Percentiles rank a stretch among this genome's conserved stretches.
Evolutionary conservation across 23 red algal genomes (phyloP).

Genomic region (Gracilariopsis chorda): DNA sequence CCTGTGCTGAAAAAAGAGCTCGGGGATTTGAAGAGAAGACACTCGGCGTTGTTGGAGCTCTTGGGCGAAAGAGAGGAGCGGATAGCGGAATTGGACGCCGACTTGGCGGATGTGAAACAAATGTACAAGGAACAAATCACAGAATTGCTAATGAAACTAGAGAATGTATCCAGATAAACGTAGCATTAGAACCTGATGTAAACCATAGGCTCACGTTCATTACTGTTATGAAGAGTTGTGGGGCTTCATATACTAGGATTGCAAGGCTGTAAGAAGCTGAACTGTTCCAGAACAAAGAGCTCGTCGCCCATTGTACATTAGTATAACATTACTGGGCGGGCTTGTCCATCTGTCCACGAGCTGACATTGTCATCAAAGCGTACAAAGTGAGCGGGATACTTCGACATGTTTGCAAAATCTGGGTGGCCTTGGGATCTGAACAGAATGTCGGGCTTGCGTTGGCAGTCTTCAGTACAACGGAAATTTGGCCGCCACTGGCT

Average conservation of each 20-base stretch:
- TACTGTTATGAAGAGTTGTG: no score
- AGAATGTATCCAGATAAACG: slow-evolving; percentile 31
- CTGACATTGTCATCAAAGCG: neutral
- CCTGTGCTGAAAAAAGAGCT: slow-evolving; percentile 48
- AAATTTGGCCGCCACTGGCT: slow-evolving; percentile 28
- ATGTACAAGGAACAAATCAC: slow-evolving; percentile 90
- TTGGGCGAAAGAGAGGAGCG: slow-evolving; percentile 88
- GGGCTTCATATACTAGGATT: no score
- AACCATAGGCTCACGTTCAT: no score
- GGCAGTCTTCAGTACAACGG: slow-evolving; percentile 5
- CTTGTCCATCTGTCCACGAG: no score
- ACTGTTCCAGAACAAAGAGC: no score
- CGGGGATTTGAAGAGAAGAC: slow-evolving; percentile 44
- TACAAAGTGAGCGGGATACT: slow-evolving; percentile 45
- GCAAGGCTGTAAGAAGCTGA: no score
- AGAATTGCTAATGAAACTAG: slow-evolving; percentile 69
- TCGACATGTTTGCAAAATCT: neutral
- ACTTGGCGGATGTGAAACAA: slow-evolving; percentile 82
- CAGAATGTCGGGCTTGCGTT: neutral
- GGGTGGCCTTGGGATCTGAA: slow-evolving; percentile 52
- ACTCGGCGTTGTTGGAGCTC: slow-evolving; percentile 55
- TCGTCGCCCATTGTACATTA: no score
- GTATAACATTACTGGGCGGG: no score
- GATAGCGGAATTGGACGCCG: slow-evolving; percentile 75
- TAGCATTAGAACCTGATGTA: no score